These are phyloP conservation scores for Kwoniella newhampshirensis DNA, from an alignment of 768 basidiomycete genomes.

Conservation along the genomic window DNA sequence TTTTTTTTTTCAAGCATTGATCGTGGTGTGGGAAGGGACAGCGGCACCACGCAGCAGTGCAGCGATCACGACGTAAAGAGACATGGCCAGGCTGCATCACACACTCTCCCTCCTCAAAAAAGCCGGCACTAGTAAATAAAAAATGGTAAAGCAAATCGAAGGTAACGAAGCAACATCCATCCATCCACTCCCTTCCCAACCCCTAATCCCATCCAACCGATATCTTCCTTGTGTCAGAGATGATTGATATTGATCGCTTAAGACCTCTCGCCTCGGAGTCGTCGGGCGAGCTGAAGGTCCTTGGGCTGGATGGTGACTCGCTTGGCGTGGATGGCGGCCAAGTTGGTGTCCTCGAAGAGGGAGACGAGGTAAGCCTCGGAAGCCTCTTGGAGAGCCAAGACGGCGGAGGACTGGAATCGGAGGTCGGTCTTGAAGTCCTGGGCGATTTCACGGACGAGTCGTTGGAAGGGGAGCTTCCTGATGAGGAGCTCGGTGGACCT, in stretches of 20 bases:
- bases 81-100: conserved; percentile 22
- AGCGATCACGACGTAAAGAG: not conserved
- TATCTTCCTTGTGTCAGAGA: not conserved
- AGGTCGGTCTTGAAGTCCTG: conserved; percentile 84
- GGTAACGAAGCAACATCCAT: conserved; percentile 8
- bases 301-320: conserved; percentile 71
- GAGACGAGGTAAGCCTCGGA: conserved; percentile 71
- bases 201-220: not conserved
- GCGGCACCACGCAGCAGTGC: not conserved
- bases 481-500: conserved; percentile 61
- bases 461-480: conserved; percentile 64
- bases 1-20: no score
- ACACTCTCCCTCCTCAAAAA: not conserved
- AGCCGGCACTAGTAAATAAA: conserved; percentile 16
- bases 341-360: conserved; percentile 56
- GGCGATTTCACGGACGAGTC: conserved; percentile 75
- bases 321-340: conserved; percentile 59
- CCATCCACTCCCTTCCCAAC: not conserved
- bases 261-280: conserved; percentile 52
- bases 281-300: conserved; percentile 55
- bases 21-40: no score
- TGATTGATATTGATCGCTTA: conserved; percentile 23
- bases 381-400: conserved; percentile 61
- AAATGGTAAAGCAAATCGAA: conserved; percentile 25
- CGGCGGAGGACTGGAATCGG: conserved; percentile 63